These are phyloP conservation scores for Xylariales sp. DNA, from an alignment of 2,329 filamentous ascomycete genomes.

Conservation along the genomic window DNA sequence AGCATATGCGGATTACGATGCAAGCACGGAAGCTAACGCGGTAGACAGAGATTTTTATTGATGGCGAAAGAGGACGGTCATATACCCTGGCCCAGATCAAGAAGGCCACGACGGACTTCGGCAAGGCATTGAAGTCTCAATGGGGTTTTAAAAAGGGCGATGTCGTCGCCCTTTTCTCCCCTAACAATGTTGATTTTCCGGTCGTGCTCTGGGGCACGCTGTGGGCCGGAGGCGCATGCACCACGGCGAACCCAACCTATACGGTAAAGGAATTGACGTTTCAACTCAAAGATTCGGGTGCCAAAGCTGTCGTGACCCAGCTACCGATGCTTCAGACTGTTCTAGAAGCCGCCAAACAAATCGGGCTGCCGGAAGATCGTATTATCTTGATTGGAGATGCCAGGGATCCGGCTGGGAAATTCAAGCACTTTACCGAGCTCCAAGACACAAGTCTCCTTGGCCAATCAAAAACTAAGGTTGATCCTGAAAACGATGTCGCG, in stretches of 20 bases:
- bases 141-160: conserved; percentile 82
- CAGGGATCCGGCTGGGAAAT: conserved; percentile 50
- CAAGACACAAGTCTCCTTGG: conserved; percentile 57
- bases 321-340: conserved; percentile 60
- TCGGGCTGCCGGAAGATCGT: conserved; percentile 64
- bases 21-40: too few species aligned
- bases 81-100: conserved; percentile 71
- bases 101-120: conserved; percentile 67
- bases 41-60: conserved; percentile 67
- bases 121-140: conserved; percentile 67
- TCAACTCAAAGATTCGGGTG: conserved; percentile 74
- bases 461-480: conserved; percentile 50
- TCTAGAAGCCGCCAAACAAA: conserved; percentile 62
- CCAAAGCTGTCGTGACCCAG: conserved; percentile 74
- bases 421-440: conserved; percentile 71
- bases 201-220: conserved; percentile 71
- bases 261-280: conserved; percentile 78
- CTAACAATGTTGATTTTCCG: conserved; percentile 82
- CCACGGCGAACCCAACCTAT: conserved; percentile 86
- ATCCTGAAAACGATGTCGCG: conserved; percentile 68
- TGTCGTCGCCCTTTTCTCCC: conserved; percentile 76
- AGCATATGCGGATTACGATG: too few species aligned
- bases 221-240: conserved; percentile 78
- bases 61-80: conserved; percentile 61
- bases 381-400: conserved; percentile 74